Evolutionary conservation across 345 rosid genomes (phyloP).

Genomic region (Viola odorata): DNA sequence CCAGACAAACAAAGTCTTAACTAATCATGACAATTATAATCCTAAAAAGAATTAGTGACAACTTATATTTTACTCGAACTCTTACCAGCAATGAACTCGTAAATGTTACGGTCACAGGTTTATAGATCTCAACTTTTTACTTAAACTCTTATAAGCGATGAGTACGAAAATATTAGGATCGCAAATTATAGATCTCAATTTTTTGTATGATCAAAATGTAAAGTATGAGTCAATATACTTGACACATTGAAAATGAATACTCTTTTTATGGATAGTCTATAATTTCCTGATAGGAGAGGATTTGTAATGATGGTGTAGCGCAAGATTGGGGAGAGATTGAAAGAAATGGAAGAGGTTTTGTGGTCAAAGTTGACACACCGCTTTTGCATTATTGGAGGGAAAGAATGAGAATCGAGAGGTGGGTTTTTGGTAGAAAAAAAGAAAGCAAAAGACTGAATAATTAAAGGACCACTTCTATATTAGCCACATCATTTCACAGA

Average conservation of each 20-base stretch:
- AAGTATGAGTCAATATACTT: too few relatives aligned
- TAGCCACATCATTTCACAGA: conserved; percentile 26
- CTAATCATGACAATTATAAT: conserved; percentile 23
- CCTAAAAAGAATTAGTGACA: too few relatives aligned
- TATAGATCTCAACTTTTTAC: too few relatives aligned
- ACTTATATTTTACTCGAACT: too few relatives aligned
- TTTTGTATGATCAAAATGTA: too few relatives aligned
- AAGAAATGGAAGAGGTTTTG: conserved; percentile 12
- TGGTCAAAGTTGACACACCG: conserved; percentile 25
- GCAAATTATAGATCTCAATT: too few relatives aligned
- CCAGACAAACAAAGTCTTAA: conserved; percentile 25
- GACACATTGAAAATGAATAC: too few relatives aligned
- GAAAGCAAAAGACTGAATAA: conserved; percentile 21
- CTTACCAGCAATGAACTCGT: too few relatives aligned
- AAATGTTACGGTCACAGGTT: too few relatives aligned
- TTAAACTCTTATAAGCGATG: too few relatives aligned
- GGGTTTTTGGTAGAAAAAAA: conserved; percentile 6
- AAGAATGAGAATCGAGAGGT: conserved; percentile 30
- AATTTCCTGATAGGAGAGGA: conserved; percentile 3
- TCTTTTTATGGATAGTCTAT: too few relatives aligned
- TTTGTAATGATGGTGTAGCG: conserved; percentile 33
- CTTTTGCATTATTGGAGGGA: conserved; percentile 32
- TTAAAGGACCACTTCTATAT: conserved; percentile 10
- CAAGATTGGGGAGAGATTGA: conserved; percentile 18
- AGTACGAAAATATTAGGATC: too few relatives aligned